These are phyloP conservation scores for Phytophthora cryptogea DNA, from an alignment of 352 stramenopile genomes.

Conservation along the genomic window DNA sequence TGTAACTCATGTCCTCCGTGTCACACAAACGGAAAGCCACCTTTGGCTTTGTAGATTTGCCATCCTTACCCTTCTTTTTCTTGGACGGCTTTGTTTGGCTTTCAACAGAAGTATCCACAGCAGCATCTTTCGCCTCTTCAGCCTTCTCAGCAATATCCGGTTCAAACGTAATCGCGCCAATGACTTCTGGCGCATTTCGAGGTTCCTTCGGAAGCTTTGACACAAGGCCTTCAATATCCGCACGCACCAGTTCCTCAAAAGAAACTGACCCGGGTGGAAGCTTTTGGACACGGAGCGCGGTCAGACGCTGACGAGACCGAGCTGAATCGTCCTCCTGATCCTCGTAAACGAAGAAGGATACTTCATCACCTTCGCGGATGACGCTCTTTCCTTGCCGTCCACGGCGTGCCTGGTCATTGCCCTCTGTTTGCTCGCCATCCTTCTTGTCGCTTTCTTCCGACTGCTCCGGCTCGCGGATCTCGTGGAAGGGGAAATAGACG, in stretches of 20 bases:
- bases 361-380: slow-evolving; percentile 69
- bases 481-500: slow-evolving; percentile 74
- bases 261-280: slow-evolving; percentile 56
- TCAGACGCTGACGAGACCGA: slow-evolving; percentile 46
- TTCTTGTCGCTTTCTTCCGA: slow-evolving; percentile 31
- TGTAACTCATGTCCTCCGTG: slow-evolving; percentile 66
- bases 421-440: slow-evolving; percentile 13
- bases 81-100: slow-evolving; percentile 28
- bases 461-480: slow-evolving; percentile 54
- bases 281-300: slow-evolving; percentile 71
- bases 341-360: slow-evolving; percentile 82
- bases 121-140: slow-evolving; percentile 18
- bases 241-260: slow-evolving; percentile 64
- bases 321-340: slow-evolving; percentile 55
- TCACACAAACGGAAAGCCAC: slow-evolving; percentile 66
- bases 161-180: slow-evolving; percentile 53
- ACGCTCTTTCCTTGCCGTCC: slow-evolving; percentile 21
- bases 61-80: slow-evolving; percentile 50
- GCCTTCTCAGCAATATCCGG: slow-evolving; percentile 12
- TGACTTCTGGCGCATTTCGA: slow-evolving; percentile 59
- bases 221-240: slow-evolving; percentile 64
- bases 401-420: slow-evolving; percentile 12
- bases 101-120: slow-evolving; percentile 20
- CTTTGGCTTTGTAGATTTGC: slow-evolving; percentile 27
- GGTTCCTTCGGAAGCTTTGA: slow-evolving; percentile 70